These are phyloP conservation scores for Rubroshorea leprosula DNA, from an alignment of 345 rosid genomes.

Conservation along the genomic window DNA sequence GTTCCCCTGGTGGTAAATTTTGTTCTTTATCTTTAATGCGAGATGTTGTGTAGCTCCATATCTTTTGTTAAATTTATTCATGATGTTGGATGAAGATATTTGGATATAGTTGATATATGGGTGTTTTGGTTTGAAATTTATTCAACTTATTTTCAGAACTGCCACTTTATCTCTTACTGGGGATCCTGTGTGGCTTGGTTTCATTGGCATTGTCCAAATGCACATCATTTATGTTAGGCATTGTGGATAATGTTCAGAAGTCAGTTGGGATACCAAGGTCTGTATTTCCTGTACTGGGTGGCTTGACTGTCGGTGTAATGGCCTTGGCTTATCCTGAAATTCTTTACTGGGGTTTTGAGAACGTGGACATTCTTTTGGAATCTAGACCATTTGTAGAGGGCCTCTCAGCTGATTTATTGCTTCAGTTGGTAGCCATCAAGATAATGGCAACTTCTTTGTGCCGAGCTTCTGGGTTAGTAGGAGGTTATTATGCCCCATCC, in stretches of 20 bases:
- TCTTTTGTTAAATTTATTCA: conserved; percentile 7
- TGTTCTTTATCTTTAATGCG: not conserved
- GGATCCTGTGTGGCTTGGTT: conserved; percentile 70
- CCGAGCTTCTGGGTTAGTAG: conserved; percentile 90
- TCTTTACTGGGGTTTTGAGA: conserved; percentile 95
- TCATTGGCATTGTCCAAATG: conserved; percentile 69
- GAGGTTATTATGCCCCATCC: conserved; percentile 94
- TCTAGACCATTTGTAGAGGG: conserved; percentile 76
- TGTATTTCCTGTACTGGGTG: conserved; percentile 67
- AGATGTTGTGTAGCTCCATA: conserved; percentile 1
- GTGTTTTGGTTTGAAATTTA: conserved; percentile 6
- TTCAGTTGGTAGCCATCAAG: conserved; percentile 83
- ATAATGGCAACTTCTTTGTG: conserved; percentile 77
- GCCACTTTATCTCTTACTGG: conserved; percentile 82
- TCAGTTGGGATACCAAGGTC: conserved; percentile 64
- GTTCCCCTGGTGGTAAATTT: conserved; percentile 72
- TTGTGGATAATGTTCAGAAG: conserved; percentile 51
- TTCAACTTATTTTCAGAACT: conserved; percentile 54
- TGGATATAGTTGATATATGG: not conserved
- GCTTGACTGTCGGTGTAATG: conserved; percentile 56
- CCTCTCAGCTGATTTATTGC: conserved; percentile 66
- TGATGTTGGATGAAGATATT: not conserved
- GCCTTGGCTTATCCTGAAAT: conserved; percentile 86
- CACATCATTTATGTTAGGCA: conserved; percentile 57
- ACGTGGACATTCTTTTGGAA: conserved; percentile 81